Evolutionary conservation across 2,329 filamentous ascomycete genomes (phyloP).

Genomic region (Calonectria crousiana): DNA sequence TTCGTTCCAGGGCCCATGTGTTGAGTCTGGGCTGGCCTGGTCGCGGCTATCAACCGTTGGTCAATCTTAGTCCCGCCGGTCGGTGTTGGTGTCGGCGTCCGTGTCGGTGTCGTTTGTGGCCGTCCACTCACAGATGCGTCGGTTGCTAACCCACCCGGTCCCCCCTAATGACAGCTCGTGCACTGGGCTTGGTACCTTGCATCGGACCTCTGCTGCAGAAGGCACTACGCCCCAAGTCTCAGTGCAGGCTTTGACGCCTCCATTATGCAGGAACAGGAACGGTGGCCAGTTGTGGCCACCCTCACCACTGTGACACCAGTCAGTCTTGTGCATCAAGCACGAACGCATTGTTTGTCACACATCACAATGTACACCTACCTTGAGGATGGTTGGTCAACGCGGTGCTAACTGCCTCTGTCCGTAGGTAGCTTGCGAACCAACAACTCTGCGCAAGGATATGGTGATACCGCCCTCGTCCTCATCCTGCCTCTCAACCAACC

Average conservation of each 20-base stretch:
- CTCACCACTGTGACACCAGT: constrained; percentile 30
- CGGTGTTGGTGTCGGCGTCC: constrained; percentile 10
- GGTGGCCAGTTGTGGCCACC: constrained; percentile 36
- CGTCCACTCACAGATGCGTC: constrained; percentile 13
- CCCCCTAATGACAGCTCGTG: constrained; percentile 24
- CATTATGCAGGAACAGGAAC: constrained; percentile 47
- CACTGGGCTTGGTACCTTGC: constrained; percentile 42
- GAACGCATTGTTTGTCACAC: constrained; percentile 19
- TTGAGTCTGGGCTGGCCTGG: constrained; percentile 3
- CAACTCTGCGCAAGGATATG: neutral
- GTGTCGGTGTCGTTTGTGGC: constrained; percentile 29
- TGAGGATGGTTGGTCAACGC: neutral
- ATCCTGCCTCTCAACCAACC: constrained; percentile 3
- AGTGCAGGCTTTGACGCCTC: constrained; percentile 35
- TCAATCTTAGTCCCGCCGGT: neutral
- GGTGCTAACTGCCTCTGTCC: neutral
- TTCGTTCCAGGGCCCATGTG: constrained; percentile 14
- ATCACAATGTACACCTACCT: constrained; percentile 16
- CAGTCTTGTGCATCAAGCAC: constrained; percentile 21
- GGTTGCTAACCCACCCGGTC: neutral
- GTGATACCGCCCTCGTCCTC: neutral
- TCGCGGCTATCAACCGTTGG: neutral
- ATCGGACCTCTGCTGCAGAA: constrained; percentile 40
- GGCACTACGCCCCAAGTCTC: constrained; percentile 19
- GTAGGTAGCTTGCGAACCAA: neutral